Percentiles rank a stretch among this genome's conserved stretches.
Evolutionary conservation across 139 green algal species (phyloP).

Genomic region (Chlamydomonas sp.): DNA sequence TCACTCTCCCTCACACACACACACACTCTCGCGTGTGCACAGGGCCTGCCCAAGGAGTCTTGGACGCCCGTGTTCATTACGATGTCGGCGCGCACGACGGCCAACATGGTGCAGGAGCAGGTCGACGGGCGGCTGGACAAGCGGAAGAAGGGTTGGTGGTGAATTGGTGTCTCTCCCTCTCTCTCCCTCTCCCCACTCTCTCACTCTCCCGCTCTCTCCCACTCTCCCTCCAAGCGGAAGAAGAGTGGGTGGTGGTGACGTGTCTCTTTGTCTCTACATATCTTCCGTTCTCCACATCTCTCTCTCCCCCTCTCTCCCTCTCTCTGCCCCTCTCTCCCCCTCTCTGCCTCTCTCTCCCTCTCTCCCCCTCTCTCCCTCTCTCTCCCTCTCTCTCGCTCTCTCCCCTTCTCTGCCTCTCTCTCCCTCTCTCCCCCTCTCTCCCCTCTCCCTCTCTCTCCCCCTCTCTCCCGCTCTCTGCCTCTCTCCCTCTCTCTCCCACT

Average conservation of each 20-base stretch:
- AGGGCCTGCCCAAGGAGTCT: slow-evolving; percentile 35
- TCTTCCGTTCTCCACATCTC: no score
- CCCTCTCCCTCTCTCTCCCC: neutral
- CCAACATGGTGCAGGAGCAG: slow-evolving; percentile 67
- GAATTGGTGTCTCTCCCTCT: neutral
- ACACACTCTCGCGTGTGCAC: no score
- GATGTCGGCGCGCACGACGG: slow-evolving; percentile 54
- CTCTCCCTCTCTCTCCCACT: neutral
- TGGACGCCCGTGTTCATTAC: slow-evolving; percentile 62
- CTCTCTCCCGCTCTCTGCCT: neutral
- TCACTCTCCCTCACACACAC: no score
- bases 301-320: no score
- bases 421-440: neutral
- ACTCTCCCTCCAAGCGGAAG: slow-evolving; percentile 52
- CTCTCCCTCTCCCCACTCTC: neutral
- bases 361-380: no score
- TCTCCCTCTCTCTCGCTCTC: no score
- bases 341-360: no score
- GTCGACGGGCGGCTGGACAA: slow-evolving; percentile 51
- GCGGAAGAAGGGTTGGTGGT: no score
- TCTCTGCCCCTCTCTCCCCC: no score
- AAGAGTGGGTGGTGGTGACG: no score
- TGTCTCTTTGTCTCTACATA: no score
- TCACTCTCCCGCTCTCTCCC: neutral
- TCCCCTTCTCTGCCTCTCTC: neutral